Percentiles rank a stretch among this genome's conserved stretches.
These are phyloP conservation scores for Arthrinium phaeospermum DNA, from an alignment of 2,329 filamentous ascomycete genomes.

Conservation along the genomic window DNA sequence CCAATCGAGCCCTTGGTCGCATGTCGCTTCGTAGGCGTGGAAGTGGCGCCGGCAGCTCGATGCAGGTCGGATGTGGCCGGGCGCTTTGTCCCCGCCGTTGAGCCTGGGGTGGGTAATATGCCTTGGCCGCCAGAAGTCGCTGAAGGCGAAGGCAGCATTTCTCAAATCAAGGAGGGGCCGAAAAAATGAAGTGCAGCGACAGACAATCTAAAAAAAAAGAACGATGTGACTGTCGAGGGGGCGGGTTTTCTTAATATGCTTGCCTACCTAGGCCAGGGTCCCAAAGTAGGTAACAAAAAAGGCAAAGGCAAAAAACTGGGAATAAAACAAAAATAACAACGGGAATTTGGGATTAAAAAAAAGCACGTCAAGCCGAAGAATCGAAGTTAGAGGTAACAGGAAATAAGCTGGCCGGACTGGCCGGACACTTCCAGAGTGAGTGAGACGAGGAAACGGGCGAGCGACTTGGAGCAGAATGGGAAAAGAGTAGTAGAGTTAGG, in stretches of 20 bases:
- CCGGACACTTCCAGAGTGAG: slow-evolving; percentile 18
- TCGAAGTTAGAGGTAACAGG: slow-evolving; percentile 9
- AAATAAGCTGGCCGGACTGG: slow-evolving; percentile 18
- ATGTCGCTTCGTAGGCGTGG: slow-evolving; percentile 39
- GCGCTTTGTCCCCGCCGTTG: slow-evolving; percentile 37
- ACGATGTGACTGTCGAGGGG: slow-evolving; percentile 13
- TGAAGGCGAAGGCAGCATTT: slow-evolving; percentile 18
- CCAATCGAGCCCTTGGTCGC: slow-evolving; percentile 30
- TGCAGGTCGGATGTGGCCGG: slow-evolving; percentile 43
- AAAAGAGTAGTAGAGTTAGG: background rate
- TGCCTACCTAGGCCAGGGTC: background rate
- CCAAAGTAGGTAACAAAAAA: slow-evolving; percentile 8
- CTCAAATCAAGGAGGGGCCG: slow-evolving; percentile 1
- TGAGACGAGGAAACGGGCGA: slow-evolving; percentile 18
- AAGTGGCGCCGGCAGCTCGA: slow-evolving; percentile 36
- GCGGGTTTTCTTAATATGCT: slow-evolving; percentile 18
- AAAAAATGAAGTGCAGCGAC: slow-evolving; percentile 10
- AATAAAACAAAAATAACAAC: slow-evolving; percentile 1
- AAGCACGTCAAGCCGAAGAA: slow-evolving; percentile 16
- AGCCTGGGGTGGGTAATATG: slow-evolving; percentile 16
- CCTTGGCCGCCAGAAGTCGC: slow-evolving; percentile 17
- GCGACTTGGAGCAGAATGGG: slow-evolving; percentile 10
- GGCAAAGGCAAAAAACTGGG: background rate
- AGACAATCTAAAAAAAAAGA: slow-evolving; percentile 16
- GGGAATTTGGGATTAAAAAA: background rate